phyloP scores from a whole-genome alignment of 2,329 filamentous ascomycete species.

The Apiospora phragmitis region DNA sequence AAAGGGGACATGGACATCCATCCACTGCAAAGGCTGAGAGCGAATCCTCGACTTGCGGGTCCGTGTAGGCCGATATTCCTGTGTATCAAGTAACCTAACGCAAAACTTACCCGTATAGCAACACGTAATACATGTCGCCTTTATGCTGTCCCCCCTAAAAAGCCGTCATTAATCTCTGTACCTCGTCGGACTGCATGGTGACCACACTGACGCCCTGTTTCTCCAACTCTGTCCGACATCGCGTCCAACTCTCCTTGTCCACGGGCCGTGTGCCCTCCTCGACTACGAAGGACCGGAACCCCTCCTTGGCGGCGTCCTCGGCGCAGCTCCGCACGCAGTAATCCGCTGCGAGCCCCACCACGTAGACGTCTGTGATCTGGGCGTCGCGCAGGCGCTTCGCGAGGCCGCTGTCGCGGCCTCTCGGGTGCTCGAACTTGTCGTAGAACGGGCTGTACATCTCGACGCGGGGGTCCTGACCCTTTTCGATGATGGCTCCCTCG shows the following conservation, averaged over 20 bases:
- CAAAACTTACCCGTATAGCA: neutral
- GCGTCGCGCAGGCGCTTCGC: constrained; percentile 54
- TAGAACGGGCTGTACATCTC: constrained; percentile 97
- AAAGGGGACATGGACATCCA: too few relatives aligned
- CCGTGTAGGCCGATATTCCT: neutral
- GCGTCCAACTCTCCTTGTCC: constrained; percentile 58
- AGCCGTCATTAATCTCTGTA: constrained; percentile 31
- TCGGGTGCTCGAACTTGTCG: constrained; percentile 69
- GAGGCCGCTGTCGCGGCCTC: constrained; percentile 64
- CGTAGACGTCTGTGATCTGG: constrained; percentile 75
- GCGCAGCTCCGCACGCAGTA: constrained; percentile 87
- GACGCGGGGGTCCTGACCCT: constrained; percentile 71
- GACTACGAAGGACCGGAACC: constrained; percentile 76
- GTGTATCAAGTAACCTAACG: neutral
- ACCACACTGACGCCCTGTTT: constrained; percentile 64
- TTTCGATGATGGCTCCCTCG: constrained; percentile 66
- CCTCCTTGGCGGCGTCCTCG: constrained; percentile 71
- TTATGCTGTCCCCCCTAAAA: neutral
- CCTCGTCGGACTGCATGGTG: constrained; percentile 53
- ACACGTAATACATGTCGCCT: neutral
- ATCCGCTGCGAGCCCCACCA: constrained; percentile 84
- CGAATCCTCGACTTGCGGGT: neutral
- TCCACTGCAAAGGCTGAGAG: neutral
- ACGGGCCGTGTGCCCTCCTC: constrained; percentile 79
- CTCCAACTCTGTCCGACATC: constrained; percentile 53